Conservation (phyloP, 352 stramenopile species). For the Elongisporangium anandrum region DNA sequence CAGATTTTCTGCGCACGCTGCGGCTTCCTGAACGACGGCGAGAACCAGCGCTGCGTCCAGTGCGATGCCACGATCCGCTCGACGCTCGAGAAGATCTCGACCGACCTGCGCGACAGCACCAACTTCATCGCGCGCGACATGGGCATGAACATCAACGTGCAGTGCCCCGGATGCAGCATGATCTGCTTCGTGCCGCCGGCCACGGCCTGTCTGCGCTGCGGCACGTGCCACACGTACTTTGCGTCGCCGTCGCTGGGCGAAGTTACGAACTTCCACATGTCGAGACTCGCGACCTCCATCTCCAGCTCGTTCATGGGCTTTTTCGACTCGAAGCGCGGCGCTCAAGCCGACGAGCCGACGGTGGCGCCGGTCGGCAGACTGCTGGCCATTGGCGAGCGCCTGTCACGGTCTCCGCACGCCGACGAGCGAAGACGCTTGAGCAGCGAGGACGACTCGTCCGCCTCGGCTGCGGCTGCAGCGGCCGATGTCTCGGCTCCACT, state of each 20-base stretch:
- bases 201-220: conserved; percentile 74
- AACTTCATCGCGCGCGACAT: conserved; percentile 80
- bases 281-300: conserved; percentile 67
- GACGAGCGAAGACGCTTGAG: conserved; percentile 17
- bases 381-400: conserved; percentile 53
- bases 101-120: conserved; percentile 70
- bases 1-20: conserved; percentile 79
- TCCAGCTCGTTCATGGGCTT: conserved; percentile 74
- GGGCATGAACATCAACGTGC: conserved; percentile 81
- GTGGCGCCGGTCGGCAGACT: conserved; percentile 53
- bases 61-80: conserved; percentile 77
- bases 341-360: conserved; percentile 23
- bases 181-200: conserved; percentile 73
- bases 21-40: conserved; percentile 70
- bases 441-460: conserved; percentile 5
- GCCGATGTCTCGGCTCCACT: conserved; percentile 18
- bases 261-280: conserved; percentile 84
- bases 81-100: conserved; percentile 66
- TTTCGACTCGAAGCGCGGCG: conserved; percentile 37
- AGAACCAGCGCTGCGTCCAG: conserved; percentile 59
- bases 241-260: conserved; percentile 71
- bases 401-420: conserved; percentile 24
- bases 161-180: conserved; percentile 70
- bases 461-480: conserved; percentile 5
- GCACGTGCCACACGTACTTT: conserved; percentile 80